phyloP scores from a whole-genome alignment of 1,284 basidiomycete genomes.

The Stygiomarasmius scandens region DNA sequence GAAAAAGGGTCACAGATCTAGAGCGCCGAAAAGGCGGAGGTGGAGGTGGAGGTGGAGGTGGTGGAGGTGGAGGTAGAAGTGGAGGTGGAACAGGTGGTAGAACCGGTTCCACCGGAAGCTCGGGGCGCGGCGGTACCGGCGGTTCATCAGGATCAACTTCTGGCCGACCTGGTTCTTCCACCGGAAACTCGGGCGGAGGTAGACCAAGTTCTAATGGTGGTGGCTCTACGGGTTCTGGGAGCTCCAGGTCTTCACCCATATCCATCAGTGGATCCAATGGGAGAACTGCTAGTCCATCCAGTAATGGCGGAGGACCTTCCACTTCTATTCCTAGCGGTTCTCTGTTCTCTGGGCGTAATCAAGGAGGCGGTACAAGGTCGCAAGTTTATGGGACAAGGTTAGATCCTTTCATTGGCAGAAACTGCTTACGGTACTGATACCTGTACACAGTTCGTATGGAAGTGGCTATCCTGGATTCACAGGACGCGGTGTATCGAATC shows the following conservation, averaged over 20 bases:
- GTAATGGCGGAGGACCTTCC: conserved; percentile 31
- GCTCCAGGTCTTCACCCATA: conserved; percentile 1
- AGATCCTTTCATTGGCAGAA: too few species aligned
- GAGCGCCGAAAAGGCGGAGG: conserved; percentile 19
- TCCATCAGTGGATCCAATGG: conserved; percentile 18
- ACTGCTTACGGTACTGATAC: background rate
- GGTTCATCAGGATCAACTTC: background rate
- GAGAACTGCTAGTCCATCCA: conserved; percentile 27
- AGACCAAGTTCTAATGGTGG: background rate
- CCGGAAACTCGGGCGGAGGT: background rate
- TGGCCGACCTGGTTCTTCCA: background rate
- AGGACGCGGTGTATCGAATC: conserved; percentile 45
- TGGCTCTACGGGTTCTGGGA: background rate
- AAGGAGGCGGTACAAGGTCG: conserved; percentile 38
- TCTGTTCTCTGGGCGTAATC: conserved; percentile 33
- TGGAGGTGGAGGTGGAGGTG: conserved; percentile 15
- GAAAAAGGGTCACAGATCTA: conserved; percentile 18
- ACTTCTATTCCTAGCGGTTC: conserved; percentile 34
- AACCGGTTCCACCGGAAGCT: conserved; percentile 7
- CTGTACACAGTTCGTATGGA: conserved; percentile 50
- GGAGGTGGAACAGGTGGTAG: background rate
- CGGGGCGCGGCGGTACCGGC: conserved; percentile 11
- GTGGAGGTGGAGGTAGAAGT: conserved; percentile 9
- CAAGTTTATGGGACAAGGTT: conserved; percentile 38
- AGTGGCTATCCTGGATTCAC: conserved; percentile 56